phyloP scores from a whole-genome alignment of 2,329 filamentous ascomycete genomes.

The Colletotrichum truncatum region DNA sequence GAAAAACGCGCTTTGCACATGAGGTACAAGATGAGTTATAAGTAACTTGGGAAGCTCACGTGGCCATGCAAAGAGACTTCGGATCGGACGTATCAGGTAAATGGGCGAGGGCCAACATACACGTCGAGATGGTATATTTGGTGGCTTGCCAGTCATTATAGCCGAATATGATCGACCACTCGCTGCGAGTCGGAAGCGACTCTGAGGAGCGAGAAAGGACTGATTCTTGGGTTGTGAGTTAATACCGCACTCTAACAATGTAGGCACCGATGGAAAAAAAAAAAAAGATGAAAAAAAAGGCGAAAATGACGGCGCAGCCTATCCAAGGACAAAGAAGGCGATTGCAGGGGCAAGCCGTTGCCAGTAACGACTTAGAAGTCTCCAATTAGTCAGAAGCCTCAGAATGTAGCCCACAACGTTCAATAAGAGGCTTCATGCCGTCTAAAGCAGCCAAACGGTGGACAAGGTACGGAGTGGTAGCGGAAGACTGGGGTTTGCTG shows the following conservation, averaged over 20 bases:
- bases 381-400: constrained; percentile 19
- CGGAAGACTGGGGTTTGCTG: constrained; percentile 2
- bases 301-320: not conserved
- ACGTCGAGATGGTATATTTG: constrained; percentile 6
- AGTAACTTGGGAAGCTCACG: constrained; percentile 20
- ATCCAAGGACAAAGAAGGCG: not conserved
- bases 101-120: constrained; percentile 18
- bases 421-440: constrained; percentile 18
- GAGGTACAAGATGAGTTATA: not conserved
- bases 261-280: not conserved
- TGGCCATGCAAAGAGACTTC: constrained; percentile 19
- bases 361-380: constrained; percentile 13
- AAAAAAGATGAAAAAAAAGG: not conserved
- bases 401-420: not conserved
- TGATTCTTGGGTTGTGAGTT: constrained; percentile 7
- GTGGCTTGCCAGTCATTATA: constrained; percentile 9
- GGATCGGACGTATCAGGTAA: constrained; percentile 24
- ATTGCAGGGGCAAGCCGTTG: constrained; percentile 1
- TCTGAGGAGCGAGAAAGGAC: not conserved
- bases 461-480: not conserved
- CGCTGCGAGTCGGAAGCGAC: constrained; percentile 3
- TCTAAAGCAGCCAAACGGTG: not conserved
- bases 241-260: constrained; percentile 17
- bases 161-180: constrained; percentile 17
- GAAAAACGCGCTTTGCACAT: not conserved